Percentiles rank a stretch among this genome's conserved stretches.
Conservation (phyloP, 495 filamentous ascomycete genomes). For the Elasticomyces elasticus region DNA sequence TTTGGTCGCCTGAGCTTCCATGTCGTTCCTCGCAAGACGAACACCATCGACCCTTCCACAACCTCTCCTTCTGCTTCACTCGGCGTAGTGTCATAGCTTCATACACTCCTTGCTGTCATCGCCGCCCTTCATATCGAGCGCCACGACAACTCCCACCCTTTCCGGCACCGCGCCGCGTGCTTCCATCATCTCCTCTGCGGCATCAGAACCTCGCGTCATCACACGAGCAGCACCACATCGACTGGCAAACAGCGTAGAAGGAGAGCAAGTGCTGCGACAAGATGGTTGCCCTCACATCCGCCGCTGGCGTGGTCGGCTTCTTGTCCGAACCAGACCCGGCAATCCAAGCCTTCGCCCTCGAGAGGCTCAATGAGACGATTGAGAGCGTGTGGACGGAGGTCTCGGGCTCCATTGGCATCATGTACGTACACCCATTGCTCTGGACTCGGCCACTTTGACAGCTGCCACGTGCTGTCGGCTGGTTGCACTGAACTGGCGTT, state of each 20-base stretch:
- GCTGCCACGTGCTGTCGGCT: background rate
- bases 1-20: background rate
- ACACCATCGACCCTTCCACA: background rate
- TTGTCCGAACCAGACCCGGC: conserved; percentile 87
- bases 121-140: background rate
- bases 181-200: background rate
- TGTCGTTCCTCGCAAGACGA: background rate
- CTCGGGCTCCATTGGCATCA: conserved; percentile 78
- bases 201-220: background rate
- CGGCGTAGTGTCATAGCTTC: background rate
- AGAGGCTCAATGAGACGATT: conserved; percentile 88
- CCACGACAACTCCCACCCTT: background rate
- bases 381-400: conserved; percentile 97
- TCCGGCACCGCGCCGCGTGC: background rate
- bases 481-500: background rate
- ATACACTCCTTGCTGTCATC: background rate
- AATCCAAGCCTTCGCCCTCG: conserved; percentile 85
- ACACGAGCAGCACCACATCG: background rate
- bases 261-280: conserved; percentile 1
- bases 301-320: conserved; percentile 89
- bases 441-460: conserved; percentile 1
- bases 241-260: background rate
- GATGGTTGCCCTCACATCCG: conserved; percentile 92
- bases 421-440: conserved; percentile 49
- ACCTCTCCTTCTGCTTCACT: background rate